phyloP scores from a whole-genome alignment of 805 yeast species.

The Yarrowia divulgata region DNA sequence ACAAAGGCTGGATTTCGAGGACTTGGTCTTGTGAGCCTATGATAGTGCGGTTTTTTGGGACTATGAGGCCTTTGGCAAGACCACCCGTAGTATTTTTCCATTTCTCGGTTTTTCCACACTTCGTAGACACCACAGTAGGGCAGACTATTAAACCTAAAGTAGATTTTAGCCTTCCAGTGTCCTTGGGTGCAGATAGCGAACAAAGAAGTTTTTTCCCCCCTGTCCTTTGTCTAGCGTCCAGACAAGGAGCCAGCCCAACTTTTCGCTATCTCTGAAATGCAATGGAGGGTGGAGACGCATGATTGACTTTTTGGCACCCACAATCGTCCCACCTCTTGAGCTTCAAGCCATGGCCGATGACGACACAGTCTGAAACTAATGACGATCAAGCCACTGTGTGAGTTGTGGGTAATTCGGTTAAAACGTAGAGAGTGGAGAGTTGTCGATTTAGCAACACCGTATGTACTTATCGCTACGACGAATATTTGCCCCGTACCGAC shows the following conservation, averaged over 20 bases:
- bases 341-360: background rate
- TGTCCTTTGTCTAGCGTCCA: background rate
- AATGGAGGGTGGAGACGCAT: constrained; percentile 22
- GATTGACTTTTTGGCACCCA: constrained; percentile 31
- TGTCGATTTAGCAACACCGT: too few relatives aligned
- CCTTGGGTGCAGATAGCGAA: background rate
- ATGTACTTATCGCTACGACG: too few relatives aligned
- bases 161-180: background rate
- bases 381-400: constrained; percentile 16
- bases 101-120: constrained; percentile 32
- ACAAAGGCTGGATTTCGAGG: background rate
- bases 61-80: background rate
- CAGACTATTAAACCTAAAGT: background rate
- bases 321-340: constrained; percentile 13
- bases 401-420: too few relatives aligned
- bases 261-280: background rate
- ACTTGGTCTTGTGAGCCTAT: background rate
- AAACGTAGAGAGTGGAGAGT: too few relatives aligned
- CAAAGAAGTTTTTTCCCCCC: constrained; percentile 13
- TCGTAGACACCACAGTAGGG: background rate
- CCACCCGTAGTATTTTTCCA: background rate
- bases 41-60: background rate
- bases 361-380: constrained; percentile 20
- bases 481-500: too few relatives aligned
- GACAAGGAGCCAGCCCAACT: constrained; percentile 27